Evolutionary conservation across 1,139 yeast species (phyloP).

Genomic region (Spathaspora sp.): DNA sequence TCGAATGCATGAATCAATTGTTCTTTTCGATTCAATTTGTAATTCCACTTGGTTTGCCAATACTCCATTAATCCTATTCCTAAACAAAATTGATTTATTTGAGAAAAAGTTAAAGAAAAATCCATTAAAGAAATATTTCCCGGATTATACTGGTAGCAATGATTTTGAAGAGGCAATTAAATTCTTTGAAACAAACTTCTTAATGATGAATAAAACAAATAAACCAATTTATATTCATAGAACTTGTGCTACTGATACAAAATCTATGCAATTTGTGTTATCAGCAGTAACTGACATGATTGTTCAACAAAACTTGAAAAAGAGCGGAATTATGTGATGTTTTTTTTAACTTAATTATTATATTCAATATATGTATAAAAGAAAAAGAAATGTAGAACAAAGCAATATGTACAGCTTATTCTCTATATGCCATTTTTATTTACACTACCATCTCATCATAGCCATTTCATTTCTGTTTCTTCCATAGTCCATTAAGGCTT

Average conservation of each 20-base stretch:
- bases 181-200: conserved; percentile 65
- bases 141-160: conserved; percentile 61
- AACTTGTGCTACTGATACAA: conserved; percentile 95
- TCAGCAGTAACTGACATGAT: conserved; percentile 92
- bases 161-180: conserved; percentile 66
- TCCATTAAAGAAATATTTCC: conserved; percentile 68
- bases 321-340: conserved; percentile 70
- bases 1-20: conserved; percentile 87
- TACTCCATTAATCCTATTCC: conserved; percentile 85
- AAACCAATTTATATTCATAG: conserved; percentile 86
- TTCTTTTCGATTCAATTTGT: conserved; percentile 79
- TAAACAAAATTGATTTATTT: conserved; percentile 85
- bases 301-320: conserved; percentile 76
- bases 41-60: conserved; percentile 82
- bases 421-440: not conserved
- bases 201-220: conserved; percentile 59
- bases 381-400: not conserved
- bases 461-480: conserved; percentile 87
- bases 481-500: conserved; percentile 76
- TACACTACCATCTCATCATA: conserved; percentile 69
- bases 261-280: conserved; percentile 82
- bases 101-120: conserved; percentile 65
- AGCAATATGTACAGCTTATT: not conserved
- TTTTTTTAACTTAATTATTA: not conserved
- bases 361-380: not conserved